Base-by-base conservation (phyloP, 1,284 basidiomycete genomes). In the Cerioporus squamosus region DNA sequence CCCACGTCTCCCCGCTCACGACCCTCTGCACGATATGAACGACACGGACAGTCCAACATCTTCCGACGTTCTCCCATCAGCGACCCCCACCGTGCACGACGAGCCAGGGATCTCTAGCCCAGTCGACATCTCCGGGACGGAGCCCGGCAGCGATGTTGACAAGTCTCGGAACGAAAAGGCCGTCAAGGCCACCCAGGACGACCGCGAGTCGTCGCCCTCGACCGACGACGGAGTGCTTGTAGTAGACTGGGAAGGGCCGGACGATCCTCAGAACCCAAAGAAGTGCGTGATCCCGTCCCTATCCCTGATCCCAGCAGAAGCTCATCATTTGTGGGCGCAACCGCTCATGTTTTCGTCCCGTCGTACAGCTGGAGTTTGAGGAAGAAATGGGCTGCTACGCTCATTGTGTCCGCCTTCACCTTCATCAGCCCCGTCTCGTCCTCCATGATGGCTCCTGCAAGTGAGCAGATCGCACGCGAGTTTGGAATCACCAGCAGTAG, bases 391-490 rank as follows among this genome's bases (percentile, higher is more conserved):
- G 77, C 79, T 0, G 83, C 86, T 0, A 87, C 85, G 0, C 57
- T 79, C n/a, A 78, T 86, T 40, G 83, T 90, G 0, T 88, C 85
- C 5, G 77, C 81, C 0, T 87, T 85, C 69, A 86, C 84, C 0
- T 87, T 89, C 66, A 85, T 90, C 52, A 81, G 79, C 6, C 86
- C 87, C 0, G 77, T 87, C 3, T 83, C 87, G 1, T 87, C 87
- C 3, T 82, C 86, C 14, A 88, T 91, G 82, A 79, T 90, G 26
- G 86, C 91, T 0, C 88, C 90, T 0, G 87, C 88, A 0, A 77
- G 80, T 1, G 64, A 65, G 0, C 78, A 81, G 44, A 64, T 91
- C 7, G 83, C 86, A 0, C 57, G 64, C 14, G 71, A 86, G 23
- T 85, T 90, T 62, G 79, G 81, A 0, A 79, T 91, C 10, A 83